Percentiles rank a stretch among this genome's conserved stretches.
Evolutionary conservation across 371 early-diverging fungal genomes (phyloP).

Genomic region (Mucor velutinosus): DNA sequence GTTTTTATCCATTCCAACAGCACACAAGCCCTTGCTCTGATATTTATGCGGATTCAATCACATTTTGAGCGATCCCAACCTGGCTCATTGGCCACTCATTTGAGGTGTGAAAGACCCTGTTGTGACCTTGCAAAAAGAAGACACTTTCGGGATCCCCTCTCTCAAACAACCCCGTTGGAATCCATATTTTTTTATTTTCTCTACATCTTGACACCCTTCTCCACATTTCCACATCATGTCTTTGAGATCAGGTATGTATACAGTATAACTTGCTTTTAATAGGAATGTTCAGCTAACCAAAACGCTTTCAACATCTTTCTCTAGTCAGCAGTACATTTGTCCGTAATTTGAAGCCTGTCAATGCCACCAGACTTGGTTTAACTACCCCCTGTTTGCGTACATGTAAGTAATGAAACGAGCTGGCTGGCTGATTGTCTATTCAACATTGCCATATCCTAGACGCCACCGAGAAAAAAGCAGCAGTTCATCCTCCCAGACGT

Average conservation of each 20-base stretch:
- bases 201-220: not conserved
- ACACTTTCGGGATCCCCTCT: not conserved
- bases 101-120: not conserved
- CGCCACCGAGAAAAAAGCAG: slow-evolving; percentile 32
- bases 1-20: not conserved
- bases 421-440: not conserved
- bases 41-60: not conserved
- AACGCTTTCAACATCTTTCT: not conserved
- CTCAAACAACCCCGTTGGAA: slow-evolving; percentile 1
- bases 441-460: slow-evolving; percentile 16
- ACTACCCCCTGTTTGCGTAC: slow-evolving; percentile 23
- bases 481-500: slow-evolving; percentile 49
- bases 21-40: not conserved
- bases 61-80: not conserved
- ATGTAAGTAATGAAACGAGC: slow-evolving; percentile 12
- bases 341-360: slow-evolving; percentile 29
- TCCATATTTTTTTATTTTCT: slow-evolving; percentile 3
- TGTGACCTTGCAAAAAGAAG: slow-evolving; percentile 1
- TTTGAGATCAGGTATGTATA: slow-evolving; percentile 29
- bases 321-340: slow-evolving; percentile 29
- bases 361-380: slow-evolving; percentile 8
- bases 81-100: not conserved
- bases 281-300: too few relatives aligned
- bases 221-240: slow-evolving; percentile 18
- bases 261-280: too few relatives aligned